Conservation (phyloP, 2,329 filamentous ascomycete genomes). For the Diaporthe aspalathi region DNA sequence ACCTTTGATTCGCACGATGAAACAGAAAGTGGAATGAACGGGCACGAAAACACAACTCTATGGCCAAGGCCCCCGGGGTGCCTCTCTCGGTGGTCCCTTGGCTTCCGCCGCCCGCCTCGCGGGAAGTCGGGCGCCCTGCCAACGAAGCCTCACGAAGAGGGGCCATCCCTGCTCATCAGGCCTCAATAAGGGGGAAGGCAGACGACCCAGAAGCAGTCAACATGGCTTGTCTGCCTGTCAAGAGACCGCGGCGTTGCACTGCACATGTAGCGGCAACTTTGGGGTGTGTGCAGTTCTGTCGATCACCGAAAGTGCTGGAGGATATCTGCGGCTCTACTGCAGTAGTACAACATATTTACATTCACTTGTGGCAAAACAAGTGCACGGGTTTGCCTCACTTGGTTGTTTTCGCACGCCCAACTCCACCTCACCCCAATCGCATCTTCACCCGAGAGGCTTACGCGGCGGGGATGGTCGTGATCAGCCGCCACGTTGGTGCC, state of each 20-base stretch:
- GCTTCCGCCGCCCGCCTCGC: constrained; percentile 16
- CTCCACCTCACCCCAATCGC: constrained; percentile 17
- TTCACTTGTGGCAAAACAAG: constrained; percentile 25
- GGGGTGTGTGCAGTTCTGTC: constrained; percentile 24
- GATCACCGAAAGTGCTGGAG: constrained; percentile 32
- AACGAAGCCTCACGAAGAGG: constrained; percentile 30
- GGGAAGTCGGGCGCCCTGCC: constrained; percentile 26
- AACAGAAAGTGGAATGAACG: constrained; percentile 11
- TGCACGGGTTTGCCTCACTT: constrained; percentile 22
- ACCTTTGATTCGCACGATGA: constrained; percentile 28
- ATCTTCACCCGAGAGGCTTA: constrained; percentile 7
- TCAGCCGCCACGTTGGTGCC: constrained; percentile 14
- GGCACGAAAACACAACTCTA: constrained; percentile 20
- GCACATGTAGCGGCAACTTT: constrained; percentile 25
- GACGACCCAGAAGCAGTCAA: constrained; percentile 24
- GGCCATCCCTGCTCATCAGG: constrained; percentile 39
- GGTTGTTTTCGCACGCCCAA: background rate
- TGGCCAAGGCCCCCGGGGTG: constrained; percentile 10
- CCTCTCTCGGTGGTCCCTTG: background rate
- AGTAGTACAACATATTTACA: background rate
- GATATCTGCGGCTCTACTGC: constrained; percentile 29
- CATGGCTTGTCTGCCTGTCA: constrained; percentile 29
- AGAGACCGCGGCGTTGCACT: constrained; percentile 34
- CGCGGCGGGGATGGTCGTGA: background rate
- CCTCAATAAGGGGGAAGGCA: constrained; percentile 32